Evolutionary conservation across 768 basidiomycete species (phyloP), one percentile per base, ranked within the genome.

Genomic region (Rhizopogon salebrosus): DNA sequence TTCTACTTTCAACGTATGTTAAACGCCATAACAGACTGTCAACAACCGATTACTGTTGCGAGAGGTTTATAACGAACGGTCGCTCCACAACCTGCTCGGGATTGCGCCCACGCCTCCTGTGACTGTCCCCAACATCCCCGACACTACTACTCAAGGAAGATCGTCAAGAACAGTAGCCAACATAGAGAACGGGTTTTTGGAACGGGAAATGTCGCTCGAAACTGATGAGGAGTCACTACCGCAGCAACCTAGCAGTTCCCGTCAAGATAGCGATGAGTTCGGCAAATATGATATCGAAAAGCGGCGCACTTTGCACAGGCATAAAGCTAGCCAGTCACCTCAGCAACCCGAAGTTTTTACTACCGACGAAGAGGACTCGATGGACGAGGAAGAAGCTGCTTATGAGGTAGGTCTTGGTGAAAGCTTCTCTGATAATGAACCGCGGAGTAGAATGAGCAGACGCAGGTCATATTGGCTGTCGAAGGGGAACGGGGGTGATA

Each of bases 11-110:
- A 49, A 48, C 7, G 23, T 35, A 16, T 23, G 42, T 55, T 35
- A 54, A 48, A 22, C 58, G 20, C 7, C 16, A 41, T 31, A 26
- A 13, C 60, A 92, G 88, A 89, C 84, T 1, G 79, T 90, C 49
- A 87, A 86, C 53, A 87, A 89, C 59, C 80, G 91, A 26, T 74
- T 72, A 43, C 72, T 88, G 2, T 79, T 90, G 2, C 76, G 81
- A 61, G 86, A 90, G 54, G 72, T 92, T 13, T 87, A 88, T 62
- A 70, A 85, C 57, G 74, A 74, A 49, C 67, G 77, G 49, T 64
- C 71, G 1, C 64, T 92, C 49, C 90, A 92, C 55, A 70, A 75
- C 22, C 69, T 84, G 48, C 69, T 89, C 11, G 80, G 78, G 4
- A 67, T 84, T 4, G 10, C 53, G 14, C 58, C 57, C 31, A 57